Base-by-base conservation (phyloP, 352 stramenopile species). In the Globisporangium solare region DNA sequence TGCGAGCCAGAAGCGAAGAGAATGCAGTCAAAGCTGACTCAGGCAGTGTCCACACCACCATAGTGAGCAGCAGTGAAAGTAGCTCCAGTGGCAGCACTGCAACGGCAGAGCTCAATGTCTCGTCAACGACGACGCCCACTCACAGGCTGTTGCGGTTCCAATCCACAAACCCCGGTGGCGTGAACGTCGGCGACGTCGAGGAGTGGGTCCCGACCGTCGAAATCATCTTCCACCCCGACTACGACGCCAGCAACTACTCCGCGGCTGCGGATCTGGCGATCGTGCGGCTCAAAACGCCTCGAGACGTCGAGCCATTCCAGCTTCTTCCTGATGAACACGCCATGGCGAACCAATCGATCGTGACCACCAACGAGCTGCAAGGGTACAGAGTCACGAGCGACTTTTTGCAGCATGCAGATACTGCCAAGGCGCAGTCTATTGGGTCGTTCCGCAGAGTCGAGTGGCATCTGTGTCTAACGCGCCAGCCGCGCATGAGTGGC, bases 251-350 rank as follows among this genome's bases (percentile, higher is more conserved):
- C 27, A 35, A 6, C 27, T 35, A 37, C 11, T 46, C 48, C 3
- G 18, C 54, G 8, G 46, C 57, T 3, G 60, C 51, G 21, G 61
- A 75, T 49, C 43, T 72, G 27, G 67, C 64, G 21, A 60, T 75
- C 27, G 50, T 75, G 6, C 49, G 55, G 6, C 51, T 75, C 0
- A 32, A 54, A 11, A 24, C 24, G 3, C 41, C 55, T 0, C 57
- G 61, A 15, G 46, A 61, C 20, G 42, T 60, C 10, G 39, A 54
- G 37, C 63, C 63, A 6, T 71, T 71, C 45, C 47, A 59, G 20
- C 56, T 71, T 10, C 56, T 74, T 35, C 51, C 61, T 6, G 47
- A 64, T 39, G 60, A 43, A 2, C 22, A 21, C 1, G 7, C 49
- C 0, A 13, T 21, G 5, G n/a, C 51, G 1, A 70, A 66, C 63